Evolutionary conservation across 2,329 filamentous ascomycete genomes (phyloP), one percentile per base, ranked within the genome.

Genomic region (Ceratocystiopsis brevicomis): DNA sequence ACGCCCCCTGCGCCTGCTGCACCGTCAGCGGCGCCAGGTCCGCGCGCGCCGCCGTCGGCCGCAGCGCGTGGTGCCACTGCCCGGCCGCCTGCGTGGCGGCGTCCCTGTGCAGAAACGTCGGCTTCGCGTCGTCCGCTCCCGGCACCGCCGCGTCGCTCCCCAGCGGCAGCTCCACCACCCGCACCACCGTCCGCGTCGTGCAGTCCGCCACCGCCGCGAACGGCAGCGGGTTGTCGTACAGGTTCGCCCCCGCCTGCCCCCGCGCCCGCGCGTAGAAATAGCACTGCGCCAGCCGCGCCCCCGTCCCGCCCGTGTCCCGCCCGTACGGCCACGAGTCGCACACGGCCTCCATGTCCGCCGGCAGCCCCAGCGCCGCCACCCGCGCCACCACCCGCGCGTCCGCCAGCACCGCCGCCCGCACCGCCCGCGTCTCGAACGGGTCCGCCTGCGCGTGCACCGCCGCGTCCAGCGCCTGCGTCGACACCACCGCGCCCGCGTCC

Each of bases 181-280:
- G 38, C 16, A 47, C 16, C 17, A 47, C 61, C 45, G 67, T 64
- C 46, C 63, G 65, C 4, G 73, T 66, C 30, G 64, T 48, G 3
- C 73, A 56, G 2, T 65, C 54, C 47, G 68, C 62, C 50, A 73
- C 68, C 9, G 67, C 65, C 39, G 61, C 65, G 18, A 74, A 58
- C 43, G 71, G 63, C 6, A 74, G 58, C 0, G 71, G 70, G 44
- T 71, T 71, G 3, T 69, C 69, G 49, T 74, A 74, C 53, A 68
- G 66, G 50, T 75, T 74, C 33, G 68, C 63, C 44, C 73, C 67
- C 0, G 54, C 52, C 15, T 43, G 41, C 1, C 35, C 21, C 15
- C 33, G 36, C 25, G 37, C 32, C n/a, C 40, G 40, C 35, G 41
- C 39, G n/a, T 45, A 45, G 14, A 45, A 16, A 38, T 43, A 45